phyloP scores from a whole-genome alignment of 768 basidiomycete genomes.

The Lentinula aciculospora region DNA sequence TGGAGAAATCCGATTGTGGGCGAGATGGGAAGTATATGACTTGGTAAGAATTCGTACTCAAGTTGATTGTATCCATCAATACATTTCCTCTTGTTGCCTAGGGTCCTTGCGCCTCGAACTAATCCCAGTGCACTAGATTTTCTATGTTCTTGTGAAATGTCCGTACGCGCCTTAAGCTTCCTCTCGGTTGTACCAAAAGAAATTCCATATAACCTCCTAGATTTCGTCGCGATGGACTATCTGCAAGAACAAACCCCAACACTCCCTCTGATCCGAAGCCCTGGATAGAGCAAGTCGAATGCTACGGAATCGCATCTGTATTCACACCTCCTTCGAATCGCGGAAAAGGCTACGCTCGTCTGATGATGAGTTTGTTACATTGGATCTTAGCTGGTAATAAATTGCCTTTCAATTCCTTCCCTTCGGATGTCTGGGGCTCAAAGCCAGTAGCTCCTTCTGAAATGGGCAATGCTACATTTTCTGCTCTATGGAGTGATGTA shows the following conservation, averaged over 20 bases:
- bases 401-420: slow-evolving; percentile 20
- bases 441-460: slow-evolving; percentile 30
- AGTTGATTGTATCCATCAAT: no score
- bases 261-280: not conserved
- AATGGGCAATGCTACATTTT: slow-evolving; percentile 37
- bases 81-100: slow-evolving; percentile 16
- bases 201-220: slow-evolving; percentile 11
- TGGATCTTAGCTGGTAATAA: slow-evolving; percentile 38
- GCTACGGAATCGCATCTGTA: slow-evolving; percentile 53
- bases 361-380: slow-evolving; percentile 64
- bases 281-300: slow-evolving; percentile 24
- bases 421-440: slow-evolving; percentile 38
- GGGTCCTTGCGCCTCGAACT: slow-evolving; percentile 53
- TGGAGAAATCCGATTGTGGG: slow-evolving; percentile 39
- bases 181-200: not conserved
- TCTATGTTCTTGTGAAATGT: slow-evolving; percentile 62
- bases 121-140: slow-evolving; percentile 48
- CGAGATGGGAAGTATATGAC: slow-evolving; percentile 38
- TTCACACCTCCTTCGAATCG: slow-evolving; percentile 47
- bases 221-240: slow-evolving; percentile 23
- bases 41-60: slow-evolving; percentile 34
- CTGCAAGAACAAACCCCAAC: slow-evolving; percentile 15
- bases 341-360: slow-evolving; percentile 49
- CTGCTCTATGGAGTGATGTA: slow-evolving; percentile 49
- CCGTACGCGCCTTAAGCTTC: slow-evolving; percentile 14